A percentile compares a stretch with the other conserved stretches of the same genome.
Evolutionary conservation across 805 yeast species (phyloP).

Genomic region (Zygoascus biomembranicola): DNA sequence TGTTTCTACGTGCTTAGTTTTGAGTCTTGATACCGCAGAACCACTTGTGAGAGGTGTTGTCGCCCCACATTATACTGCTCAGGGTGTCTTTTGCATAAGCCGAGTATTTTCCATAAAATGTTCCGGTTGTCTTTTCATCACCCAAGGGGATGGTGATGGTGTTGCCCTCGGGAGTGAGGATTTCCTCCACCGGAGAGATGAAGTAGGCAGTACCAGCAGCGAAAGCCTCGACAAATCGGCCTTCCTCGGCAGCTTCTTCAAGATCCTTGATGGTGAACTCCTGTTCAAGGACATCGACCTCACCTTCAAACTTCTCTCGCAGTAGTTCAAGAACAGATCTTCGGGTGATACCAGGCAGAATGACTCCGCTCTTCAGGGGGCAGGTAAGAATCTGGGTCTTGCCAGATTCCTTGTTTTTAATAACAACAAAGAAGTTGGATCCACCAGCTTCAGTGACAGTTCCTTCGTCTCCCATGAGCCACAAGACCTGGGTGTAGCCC

Average conservation of each 20-base stretch:
- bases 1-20: not conserved
- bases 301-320: slow-evolving; percentile 25
- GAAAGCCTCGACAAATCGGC: slow-evolving; percentile 45
- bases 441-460: slow-evolving; percentile 49
- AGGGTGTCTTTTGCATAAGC: slow-evolving; percentile 33
- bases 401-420: slow-evolving; percentile 30
- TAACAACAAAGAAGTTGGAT: slow-evolving; percentile 44
- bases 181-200: slow-evolving; percentile 40
- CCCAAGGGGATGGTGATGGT: slow-evolving; percentile 36
- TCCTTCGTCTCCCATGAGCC: slow-evolving; percentile 46
- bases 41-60: slow-evolving; percentile 6
- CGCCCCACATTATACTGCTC: slow-evolving; percentile 21
- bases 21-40: not conserved
- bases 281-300: slow-evolving; percentile 35
- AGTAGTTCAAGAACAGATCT: slow-evolving; percentile 38
- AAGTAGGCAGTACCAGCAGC: slow-evolving; percentile 49
- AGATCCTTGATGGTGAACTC: slow-evolving; percentile 41
- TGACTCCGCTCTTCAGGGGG: slow-evolving; percentile 42
- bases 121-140: slow-evolving; percentile 22
- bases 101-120: slow-evolving; percentile 27
- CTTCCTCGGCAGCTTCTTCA: slow-evolving; percentile 37
- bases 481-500: slow-evolving; percentile 45
- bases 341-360: slow-evolving; percentile 47
- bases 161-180: slow-evolving; percentile 36
- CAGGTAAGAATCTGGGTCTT: slow-evolving; percentile 43